Evolutionary conservation across 352 stramenopile genomes (phyloP), one percentile per base, ranked within the genome.

Genomic region (Phytophthora agathidicida): DNA sequence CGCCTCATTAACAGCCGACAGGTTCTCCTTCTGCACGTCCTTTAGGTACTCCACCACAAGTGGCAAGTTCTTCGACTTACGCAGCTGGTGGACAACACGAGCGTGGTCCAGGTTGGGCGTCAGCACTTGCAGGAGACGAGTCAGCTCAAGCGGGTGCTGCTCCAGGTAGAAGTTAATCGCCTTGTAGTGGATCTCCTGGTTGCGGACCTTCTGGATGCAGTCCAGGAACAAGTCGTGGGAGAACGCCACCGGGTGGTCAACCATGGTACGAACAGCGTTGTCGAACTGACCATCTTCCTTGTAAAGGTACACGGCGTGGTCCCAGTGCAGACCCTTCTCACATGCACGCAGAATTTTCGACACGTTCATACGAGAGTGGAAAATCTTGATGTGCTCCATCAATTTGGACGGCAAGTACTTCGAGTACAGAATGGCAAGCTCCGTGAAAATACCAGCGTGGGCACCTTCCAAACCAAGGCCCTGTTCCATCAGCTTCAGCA

Each of bases 361-460:
- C 39, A 99, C 90, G 79, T 99, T 99, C 83, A 99, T 98, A 56
- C 98, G 97, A 56, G 80, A 98, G 83, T 98, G 98, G 87, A 99
- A 99, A 43, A 99, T 98, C 83, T 99, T 99, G 78, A 99, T 95
- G 78, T 99, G 98, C 67, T 99, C 97, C 97, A 99, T 99, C 17
- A 99, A 82, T 85, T 99, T 99, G 17, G 97, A 89, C 22, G 97
- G 96, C 46, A 97, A 76, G 85, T 99, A 99, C 83, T 99, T 99
- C 17, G 97, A 99, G 88, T 99, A 99, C 43, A 99, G 73, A 38
- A 99, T 97, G 33, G 94, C 98, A 38, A 99, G 85, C 81, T 99
- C 97, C 22, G 98, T 99, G 73, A 99, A 99, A 57, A 99, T 99
- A 44, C 98, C 98, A 62, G 98, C 94, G 75, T 99, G 98, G 20